Evolutionary conservation across 176 grass and related monocot species (phyloP).

Genomic region (sorghum (Sorghum bicolor)): DNA sequence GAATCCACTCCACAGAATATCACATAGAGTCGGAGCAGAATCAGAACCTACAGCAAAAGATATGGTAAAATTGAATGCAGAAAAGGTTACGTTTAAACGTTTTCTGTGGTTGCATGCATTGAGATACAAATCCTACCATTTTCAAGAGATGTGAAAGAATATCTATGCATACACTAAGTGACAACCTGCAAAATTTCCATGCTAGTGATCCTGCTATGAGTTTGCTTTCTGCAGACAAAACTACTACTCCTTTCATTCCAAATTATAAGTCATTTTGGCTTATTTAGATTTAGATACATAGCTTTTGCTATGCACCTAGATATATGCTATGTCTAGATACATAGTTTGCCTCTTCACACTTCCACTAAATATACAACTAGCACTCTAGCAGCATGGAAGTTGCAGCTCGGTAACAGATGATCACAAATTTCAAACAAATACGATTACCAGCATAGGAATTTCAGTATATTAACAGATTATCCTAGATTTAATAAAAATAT

Average conservation of each 20-base stretch:
- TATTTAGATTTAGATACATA: neutral
- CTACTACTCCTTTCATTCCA: neutral
- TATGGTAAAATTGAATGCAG: constrained; percentile 8
- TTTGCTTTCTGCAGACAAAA: neutral
- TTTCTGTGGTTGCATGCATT: neutral
- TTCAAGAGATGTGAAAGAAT: neutral
- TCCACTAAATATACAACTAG: neutral
- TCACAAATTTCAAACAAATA: neutral
- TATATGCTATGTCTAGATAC: neutral
- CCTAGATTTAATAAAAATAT: neutral
- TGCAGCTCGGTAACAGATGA: neutral
- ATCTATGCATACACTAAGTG: neutral
- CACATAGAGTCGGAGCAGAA: constrained; percentile 56
- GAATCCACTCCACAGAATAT: constrained; percentile 54
- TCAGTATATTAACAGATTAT: neutral
- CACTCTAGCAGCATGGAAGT: neutral
- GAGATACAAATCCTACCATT: constrained; percentile 3
- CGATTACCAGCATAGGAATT: neutral
- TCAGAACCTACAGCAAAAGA: constrained; percentile 44
- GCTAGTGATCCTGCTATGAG: neutral
- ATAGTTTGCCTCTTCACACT: neutral
- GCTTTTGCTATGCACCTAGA: neutral
- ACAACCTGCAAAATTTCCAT: neutral
- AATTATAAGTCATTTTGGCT: neutral
- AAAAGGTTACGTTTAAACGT: neutral